Evolutionary conservation across 1,284 basidiomycete genomes (phyloP), one percentile per base, ranked within the genome.

Genomic region (Trichosporon inkin): DNA sequence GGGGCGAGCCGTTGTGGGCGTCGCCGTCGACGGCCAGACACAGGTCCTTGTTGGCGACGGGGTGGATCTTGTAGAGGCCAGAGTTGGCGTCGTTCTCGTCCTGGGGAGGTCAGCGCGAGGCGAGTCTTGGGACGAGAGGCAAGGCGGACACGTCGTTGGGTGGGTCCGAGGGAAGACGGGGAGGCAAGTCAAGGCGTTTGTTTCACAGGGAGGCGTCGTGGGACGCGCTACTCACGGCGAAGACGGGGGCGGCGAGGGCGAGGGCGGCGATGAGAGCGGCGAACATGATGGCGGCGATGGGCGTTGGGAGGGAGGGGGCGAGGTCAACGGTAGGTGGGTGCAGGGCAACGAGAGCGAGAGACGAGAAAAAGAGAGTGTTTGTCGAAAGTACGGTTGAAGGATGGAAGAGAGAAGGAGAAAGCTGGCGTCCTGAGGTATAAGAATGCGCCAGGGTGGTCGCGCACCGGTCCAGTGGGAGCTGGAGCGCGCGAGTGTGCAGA

Each of bases 1-100:
- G 59, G 17, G 28, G 28, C 28, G 28, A 32, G 28, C 28, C 28
- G 28, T 32, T 32, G 28, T 32, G 28, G 28, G 58, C 54, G 35
- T 67, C 53, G 39, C 75, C 75, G 39, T 75, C 67, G 39, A 37
- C 41, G 20, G 58, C 55, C 10, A 77, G 53, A 67, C 75, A 77
- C 44, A 72, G 67, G 54, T 68, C 55, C 44, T 69, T 54, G 62
- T 60, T 56, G 35, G 61, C 55, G 16, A 63, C 53, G 19, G 75
- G 73, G 14, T 69, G 70, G 69, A 77, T 68, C 32, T 22, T 53
- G 56, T 54, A 61, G 11, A 20, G 19, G 36, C 36, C 44, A 41
- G 44, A 53, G 24, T 35, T 47, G 36, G 38, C 13, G 38, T 16
- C 38, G 37, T 39, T 39, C 14, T 39, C 6, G 37, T 16, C 14